Percentiles rank a stretch among this genome's conserved stretches.
Evolutionary conservation across 371 early-diverging fungal species (phyloP).

Genomic region (Choanephora cucurbitarum): DNA sequence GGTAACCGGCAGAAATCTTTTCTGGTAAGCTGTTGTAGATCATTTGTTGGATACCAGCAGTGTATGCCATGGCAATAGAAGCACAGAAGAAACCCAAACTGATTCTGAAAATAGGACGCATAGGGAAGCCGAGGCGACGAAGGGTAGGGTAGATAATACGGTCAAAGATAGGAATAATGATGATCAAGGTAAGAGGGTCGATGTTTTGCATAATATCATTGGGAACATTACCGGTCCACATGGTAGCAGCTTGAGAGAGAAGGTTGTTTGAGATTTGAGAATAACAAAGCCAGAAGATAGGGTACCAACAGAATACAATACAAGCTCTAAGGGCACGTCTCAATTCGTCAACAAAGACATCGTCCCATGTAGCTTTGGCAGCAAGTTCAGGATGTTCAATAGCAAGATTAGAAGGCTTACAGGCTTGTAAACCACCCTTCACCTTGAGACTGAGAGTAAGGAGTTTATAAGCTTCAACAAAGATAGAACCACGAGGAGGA

Average conservation of each 20-base stretch:
- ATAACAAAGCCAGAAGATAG: constrained; percentile 81
- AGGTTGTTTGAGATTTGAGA: constrained; percentile 76
- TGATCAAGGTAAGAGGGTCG: constrained; percentile 68
- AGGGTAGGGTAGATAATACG: constrained; percentile 66
- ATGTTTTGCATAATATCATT: constrained; percentile 67
- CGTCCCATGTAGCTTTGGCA: constrained; percentile 59
- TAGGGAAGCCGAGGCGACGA: constrained; percentile 59
- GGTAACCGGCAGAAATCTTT: constrained; percentile 63
- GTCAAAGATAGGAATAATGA: constrained; percentile 76
- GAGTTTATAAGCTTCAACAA: constrained; percentile 43
- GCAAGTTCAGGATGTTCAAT: constrained; percentile 35
- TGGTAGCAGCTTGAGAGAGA: constrained; percentile 70
- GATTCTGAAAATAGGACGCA: constrained; percentile 74
- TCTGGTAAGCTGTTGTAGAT: constrained; percentile 47
- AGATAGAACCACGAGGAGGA: constrained; percentile 64
- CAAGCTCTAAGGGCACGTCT: constrained; percentile 65
- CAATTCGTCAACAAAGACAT: constrained; percentile 75
- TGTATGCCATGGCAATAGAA: constrained; percentile 68
- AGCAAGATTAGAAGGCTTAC: constrained; percentile 41
- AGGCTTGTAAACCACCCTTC: constrained; percentile 35
- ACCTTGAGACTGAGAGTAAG: constrained; percentile 27
- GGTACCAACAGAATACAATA: constrained; percentile 72
- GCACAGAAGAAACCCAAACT: constrained; percentile 69
- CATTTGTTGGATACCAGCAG: constrained; percentile 68
- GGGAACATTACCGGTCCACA: constrained; percentile 65